These are phyloP conservation scores for Linderina pennispora DNA, from an alignment of 192 early-diverging fungal species.

Conservation along the genomic window DNA sequence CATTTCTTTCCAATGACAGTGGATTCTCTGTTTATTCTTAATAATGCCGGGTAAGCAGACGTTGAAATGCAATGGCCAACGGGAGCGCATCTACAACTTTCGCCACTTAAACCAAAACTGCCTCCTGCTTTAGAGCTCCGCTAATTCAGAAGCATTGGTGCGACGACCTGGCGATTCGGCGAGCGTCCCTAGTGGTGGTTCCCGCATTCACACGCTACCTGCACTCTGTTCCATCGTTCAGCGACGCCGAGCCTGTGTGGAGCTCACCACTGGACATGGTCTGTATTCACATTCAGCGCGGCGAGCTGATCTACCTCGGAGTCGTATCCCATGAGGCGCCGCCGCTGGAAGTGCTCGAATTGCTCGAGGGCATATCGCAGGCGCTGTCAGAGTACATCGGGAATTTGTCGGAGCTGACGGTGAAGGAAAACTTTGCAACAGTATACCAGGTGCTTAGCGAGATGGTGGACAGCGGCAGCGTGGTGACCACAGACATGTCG, in stretches of 20 bases:
- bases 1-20: slow-evolving; percentile 34
- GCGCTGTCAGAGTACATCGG: slow-evolving; percentile 82
- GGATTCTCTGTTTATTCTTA: slow-evolving; percentile 67
- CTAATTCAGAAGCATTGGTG: slow-evolving; percentile 90
- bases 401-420: slow-evolving; percentile 67
- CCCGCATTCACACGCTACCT: slow-evolving; percentile 54
- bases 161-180: slow-evolving; percentile 52
- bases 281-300: slow-evolving; percentile 46
- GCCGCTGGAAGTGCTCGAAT: slow-evolving; percentile 77
- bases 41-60: slow-evolving; percentile 54
- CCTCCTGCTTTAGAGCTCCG: slow-evolving; percentile 52
- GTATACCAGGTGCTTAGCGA: slow-evolving; percentile 83
- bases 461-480: slow-evolving; percentile 88
- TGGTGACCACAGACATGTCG: slow-evolving; percentile 81
- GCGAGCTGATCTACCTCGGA: slow-evolving; percentile 69
- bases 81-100: not conserved
- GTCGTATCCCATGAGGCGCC: slow-evolving; percentile 71
- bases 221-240: slow-evolving; percentile 37
- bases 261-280: slow-evolving; percentile 12
- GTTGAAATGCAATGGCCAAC: not conserved
- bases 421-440: slow-evolving; percentile 91
- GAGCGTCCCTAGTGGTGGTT: slow-evolving; percentile 57
- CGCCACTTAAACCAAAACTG: no score
- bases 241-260: slow-evolving; percentile 33
- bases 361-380: slow-evolving; percentile 74